Base-by-base conservation (phyloP, 345 rosid species). In the Combretum micranthum region DNA sequence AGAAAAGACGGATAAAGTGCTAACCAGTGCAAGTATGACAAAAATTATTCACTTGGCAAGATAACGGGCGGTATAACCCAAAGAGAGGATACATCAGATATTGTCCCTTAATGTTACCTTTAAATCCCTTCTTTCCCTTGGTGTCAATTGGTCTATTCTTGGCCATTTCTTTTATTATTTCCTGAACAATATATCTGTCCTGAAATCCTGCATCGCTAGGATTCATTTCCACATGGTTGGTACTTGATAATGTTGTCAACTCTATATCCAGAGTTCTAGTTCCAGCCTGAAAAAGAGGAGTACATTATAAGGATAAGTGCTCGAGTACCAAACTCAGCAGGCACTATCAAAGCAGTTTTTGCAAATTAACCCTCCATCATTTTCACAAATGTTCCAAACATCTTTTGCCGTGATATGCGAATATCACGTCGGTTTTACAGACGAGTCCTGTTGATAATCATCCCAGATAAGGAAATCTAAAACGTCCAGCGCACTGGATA, bases 191-290 rank as follows among this genome's bases (percentile, higher is more conserved):
- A 61, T 89, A 93, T 63, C 99, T 81, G 76, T 93, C 99, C 80
- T 93, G 99, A 74, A 89, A 93, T 50, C 97, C 99, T 44, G 60
- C 97, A 79, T 89, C 99, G 67, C 97, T 82, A 16, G 99, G 97
- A 69, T 77, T 89, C 75, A 93, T 78, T 59, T 93, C 99, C 62
- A 93, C 89, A 53, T 93, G 99, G 75, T 85, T 76, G 63, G 81
- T 75, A 72, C 96, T 89, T 55, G 99, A 83, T 47, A 93, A 69
- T 53, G 84, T 87, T 57, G 99, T 89, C 72, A 87, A 72, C 80
- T 89, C 99, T 62, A 93, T 70, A 56, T 93, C 96, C 64, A 93
- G 59, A 37, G 80, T 83, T 78, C 99, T 82, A 57, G 82, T 85
- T 62, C 99, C 97, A 57, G 92, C 90, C 99, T 89, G 81, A 73